phyloP scores from a whole-genome alignment of 2,329 filamentous ascomycete species.

The Madurella mycetomatis region DNA sequence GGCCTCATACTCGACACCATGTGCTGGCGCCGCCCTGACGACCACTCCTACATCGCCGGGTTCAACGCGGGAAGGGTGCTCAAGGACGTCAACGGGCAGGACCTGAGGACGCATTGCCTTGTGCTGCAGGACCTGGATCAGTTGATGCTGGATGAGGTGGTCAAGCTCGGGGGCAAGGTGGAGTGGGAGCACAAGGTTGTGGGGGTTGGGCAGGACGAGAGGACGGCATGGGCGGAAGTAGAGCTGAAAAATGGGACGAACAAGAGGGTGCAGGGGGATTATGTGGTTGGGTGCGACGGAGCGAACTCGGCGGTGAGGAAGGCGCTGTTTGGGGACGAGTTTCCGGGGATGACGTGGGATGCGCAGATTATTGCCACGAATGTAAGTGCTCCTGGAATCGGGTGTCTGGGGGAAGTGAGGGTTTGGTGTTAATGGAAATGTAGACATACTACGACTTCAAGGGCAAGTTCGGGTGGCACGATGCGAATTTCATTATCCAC shows the following conservation, averaged over 20 bases:
- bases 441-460: slow-evolving; percentile 60
- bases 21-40: slow-evolving; percentile 37
- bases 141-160: slow-evolving; percentile 39
- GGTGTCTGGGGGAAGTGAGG: neutral
- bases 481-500: slow-evolving; percentile 59
- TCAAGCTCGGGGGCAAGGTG: slow-evolving; percentile 33
- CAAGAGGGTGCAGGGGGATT: slow-evolving; percentile 43
- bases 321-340: slow-evolving; percentile 50
- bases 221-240: slow-evolving; percentile 41
- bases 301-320: slow-evolving; percentile 46
- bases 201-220: slow-evolving; percentile 42
- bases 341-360: slow-evolving; percentile 57
- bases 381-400: slow-evolving; percentile 33
- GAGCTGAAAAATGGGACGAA: slow-evolving; percentile 34
- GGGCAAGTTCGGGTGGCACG: slow-evolving; percentile 46
- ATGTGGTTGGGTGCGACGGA: slow-evolving; percentile 54
- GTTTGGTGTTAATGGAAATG: slow-evolving; percentile 1
- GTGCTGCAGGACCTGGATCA: slow-evolving; percentile 40
- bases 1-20: slow-evolving; percentile 38
- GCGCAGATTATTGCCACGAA: slow-evolving; percentile 60
- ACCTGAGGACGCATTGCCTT: slow-evolving; percentile 39
- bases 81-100: slow-evolving; percentile 35
- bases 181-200: slow-evolving; percentile 46
- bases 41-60: slow-evolving; percentile 34
- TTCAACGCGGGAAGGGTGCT: slow-evolving; percentile 33